Evolutionary conservation across 176 grass and related monocot species (phyloP), one percentile per base, ranked within the genome.

Genomic region (Miscanthus lutarioriparius): DNA sequence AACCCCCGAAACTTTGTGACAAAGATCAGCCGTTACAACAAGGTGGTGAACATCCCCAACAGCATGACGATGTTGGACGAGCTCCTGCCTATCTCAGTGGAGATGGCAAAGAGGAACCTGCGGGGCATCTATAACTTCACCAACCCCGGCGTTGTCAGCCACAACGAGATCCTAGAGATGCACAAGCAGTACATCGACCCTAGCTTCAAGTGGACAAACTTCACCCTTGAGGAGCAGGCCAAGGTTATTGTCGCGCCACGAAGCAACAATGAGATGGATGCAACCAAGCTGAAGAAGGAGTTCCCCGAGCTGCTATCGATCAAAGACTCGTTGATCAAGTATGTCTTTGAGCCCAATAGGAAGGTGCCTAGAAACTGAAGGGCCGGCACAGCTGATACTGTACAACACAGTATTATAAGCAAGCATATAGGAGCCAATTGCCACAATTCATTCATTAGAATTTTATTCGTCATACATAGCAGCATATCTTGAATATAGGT

Each of bases 201-300:
- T 3, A 69, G 85, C 74, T 93, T 91, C 80, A 93, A 87, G 86
- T 96, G 88, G 86, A 67, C 83, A 76, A 93, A 96, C 83, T 96
- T 96, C 81, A 93, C 84, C 5, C 91, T 93, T 0, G 91, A 96
- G 64, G 94, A 96, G 74, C 91, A 96, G 83, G 88, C 88, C 5
- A 91, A 93, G 80, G 94, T 96, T 41, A 96, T 96, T 41, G 86
- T 96, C 25, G 94, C 91, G 4, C 76, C 91, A 11, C 84, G 89
- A 44, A 96, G 94, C 84, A 96, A 93, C 67, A 96, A 96, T 1
- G 91, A 96, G 78, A 89, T 96, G 88, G 94, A 96, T 74, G 91
- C 64, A 1, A 23, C 73, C 45, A 96, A 93, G 88, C 53, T 96
- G 86, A 96, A 91, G 69, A 85, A 80, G 2, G 94, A 91, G 67